Conservation (phyloP, 129 eudicot genomes). For the Pulicaria dysenterica region DNA sequence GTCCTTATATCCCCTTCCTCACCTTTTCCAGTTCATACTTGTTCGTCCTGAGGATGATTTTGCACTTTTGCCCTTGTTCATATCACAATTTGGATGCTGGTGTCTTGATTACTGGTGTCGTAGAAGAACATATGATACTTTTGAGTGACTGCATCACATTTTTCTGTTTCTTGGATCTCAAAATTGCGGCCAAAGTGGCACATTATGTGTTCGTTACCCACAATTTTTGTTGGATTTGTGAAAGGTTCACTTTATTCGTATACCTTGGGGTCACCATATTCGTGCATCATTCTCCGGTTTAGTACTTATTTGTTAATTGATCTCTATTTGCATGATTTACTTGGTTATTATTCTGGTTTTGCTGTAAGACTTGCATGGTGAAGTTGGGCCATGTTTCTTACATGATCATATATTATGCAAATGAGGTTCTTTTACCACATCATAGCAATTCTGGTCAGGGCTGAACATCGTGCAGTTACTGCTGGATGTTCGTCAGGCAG, state of each 20-base stretch:
- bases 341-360: background rate
- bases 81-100: slow-evolving; percentile 25
- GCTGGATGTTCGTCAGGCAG: background rate
- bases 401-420: background rate
- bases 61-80: slow-evolving; percentile 29
- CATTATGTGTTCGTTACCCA: background rate
- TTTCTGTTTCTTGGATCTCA: slow-evolving; percentile 12
- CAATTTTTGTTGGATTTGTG: background rate
- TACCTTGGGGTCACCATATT: slow-evolving; percentile 3
- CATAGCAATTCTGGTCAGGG: background rate
- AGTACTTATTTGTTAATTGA: background rate
- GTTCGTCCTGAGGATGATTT: slow-evolving; percentile 26
- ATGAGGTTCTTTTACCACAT: background rate
- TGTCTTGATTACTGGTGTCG: slow-evolving; percentile 7
- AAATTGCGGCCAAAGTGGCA: background rate
- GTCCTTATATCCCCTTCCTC: slow-evolving; percentile 14
- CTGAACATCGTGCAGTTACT: background rate
- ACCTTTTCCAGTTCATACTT: slow-evolving; percentile 24
- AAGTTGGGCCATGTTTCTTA: too few species aligned
- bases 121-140: slow-evolving; percentile 10
- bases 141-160: slow-evolving; percentile 22
- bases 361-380: background rate
- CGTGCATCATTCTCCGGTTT: background rate
- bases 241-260: slow-evolving; percentile 4
- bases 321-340: background rate